Percentiles rank a stretch among this genome's conserved stretches.
These are phyloP conservation scores for Phytophthora lateralis DNA, from an alignment of 352 stramenopile species.

Conservation along the genomic window DNA sequence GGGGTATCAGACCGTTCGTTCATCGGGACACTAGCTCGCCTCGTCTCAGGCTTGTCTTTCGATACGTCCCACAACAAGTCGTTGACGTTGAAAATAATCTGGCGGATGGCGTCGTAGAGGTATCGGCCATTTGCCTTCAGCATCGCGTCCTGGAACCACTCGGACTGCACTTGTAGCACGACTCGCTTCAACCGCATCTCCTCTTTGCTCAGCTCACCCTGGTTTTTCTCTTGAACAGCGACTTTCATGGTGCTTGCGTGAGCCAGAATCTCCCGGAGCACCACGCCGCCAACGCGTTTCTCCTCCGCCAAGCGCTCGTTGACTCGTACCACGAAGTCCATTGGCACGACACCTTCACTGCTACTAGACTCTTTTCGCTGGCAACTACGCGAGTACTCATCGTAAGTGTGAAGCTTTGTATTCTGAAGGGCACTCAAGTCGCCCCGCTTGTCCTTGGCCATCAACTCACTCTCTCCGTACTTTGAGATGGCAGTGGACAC, in stretches of 20 bases:
- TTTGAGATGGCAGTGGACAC: slow-evolving; percentile 43
- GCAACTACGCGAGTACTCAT: slow-evolving; percentile 25
- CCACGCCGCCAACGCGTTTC: slow-evolving; percentile 35
- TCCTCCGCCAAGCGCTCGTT: slow-evolving; percentile 39
- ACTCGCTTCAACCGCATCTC: slow-evolving; percentile 36
- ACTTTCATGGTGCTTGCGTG: slow-evolving; percentile 31
- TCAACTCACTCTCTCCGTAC: slow-evolving; percentile 42
- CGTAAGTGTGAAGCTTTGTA: slow-evolving; percentile 38
- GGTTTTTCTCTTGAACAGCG: slow-evolving; percentile 9
- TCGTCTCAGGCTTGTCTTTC: slow-evolving; percentile 32
- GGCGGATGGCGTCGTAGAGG: slow-evolving; percentile 40
- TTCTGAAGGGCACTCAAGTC: slow-evolving; percentile 39
- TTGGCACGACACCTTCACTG: slow-evolving; percentile 18
- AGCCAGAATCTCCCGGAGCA: slow-evolving; percentile 39
- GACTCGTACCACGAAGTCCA: slow-evolving; percentile 48
- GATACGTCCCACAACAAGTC: slow-evolving; percentile 27
- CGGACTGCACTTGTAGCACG: slow-evolving; percentile 36
- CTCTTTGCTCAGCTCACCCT: slow-evolving; percentile 17
- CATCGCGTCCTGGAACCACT: slow-evolving; percentile 49
- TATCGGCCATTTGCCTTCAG: slow-evolving; percentile 37
- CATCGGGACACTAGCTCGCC: slow-evolving; percentile 6
- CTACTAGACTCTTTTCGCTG: slow-evolving; percentile 14
- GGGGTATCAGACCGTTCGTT: slow-evolving; percentile 9
- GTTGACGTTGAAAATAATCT: slow-evolving; percentile 24
- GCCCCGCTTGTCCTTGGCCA: slow-evolving; percentile 37